A percentile compares a stretch with the other conserved stretches of the same genome.
These are phyloP conservation scores for Annulohypoxylon nitens DNA, from an alignment of 495 filamentous ascomycete species.

Conservation along the genomic window DNA sequence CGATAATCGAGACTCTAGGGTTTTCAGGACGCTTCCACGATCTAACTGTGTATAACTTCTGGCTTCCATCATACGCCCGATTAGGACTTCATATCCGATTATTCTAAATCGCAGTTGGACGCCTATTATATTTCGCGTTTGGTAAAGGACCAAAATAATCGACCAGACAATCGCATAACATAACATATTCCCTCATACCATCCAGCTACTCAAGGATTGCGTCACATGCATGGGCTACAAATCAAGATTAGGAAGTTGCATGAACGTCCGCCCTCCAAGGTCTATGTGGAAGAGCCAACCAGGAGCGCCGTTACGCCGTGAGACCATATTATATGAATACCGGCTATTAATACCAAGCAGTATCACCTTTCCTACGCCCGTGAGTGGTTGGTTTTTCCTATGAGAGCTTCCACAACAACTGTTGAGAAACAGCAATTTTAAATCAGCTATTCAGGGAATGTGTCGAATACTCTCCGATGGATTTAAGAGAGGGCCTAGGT, in stretches of 20 bases:
- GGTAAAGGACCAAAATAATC: background rate
- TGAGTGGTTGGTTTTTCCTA: background rate
- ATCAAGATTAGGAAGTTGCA: constrained; percentile 16
- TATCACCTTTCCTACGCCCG: background rate
- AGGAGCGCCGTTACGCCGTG: background rate
- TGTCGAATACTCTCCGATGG: background rate
- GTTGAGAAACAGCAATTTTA: background rate
- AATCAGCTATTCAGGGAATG: constrained; percentile 4
- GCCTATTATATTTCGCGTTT: background rate
- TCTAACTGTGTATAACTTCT: constrained; percentile 26
- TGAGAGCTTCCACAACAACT: background rate
- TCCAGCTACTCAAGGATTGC: background rate
- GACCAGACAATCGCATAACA: background rate
- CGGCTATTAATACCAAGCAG: background rate
- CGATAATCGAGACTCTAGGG: constrained; percentile 27
- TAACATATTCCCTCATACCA: background rate
- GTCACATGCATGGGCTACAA: constrained; percentile 19
- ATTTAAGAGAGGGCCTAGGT: background rate
- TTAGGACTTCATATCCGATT: background rate
- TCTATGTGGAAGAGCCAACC: background rate
- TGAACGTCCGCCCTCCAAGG: background rate
- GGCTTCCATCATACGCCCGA: constrained; percentile 24
- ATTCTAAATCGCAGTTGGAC: background rate
- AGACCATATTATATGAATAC: background rate
- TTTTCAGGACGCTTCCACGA: constrained; percentile 16